Conservation (phyloP, 352 stramenopile species). For the Ophiocytium majus region DNA sequence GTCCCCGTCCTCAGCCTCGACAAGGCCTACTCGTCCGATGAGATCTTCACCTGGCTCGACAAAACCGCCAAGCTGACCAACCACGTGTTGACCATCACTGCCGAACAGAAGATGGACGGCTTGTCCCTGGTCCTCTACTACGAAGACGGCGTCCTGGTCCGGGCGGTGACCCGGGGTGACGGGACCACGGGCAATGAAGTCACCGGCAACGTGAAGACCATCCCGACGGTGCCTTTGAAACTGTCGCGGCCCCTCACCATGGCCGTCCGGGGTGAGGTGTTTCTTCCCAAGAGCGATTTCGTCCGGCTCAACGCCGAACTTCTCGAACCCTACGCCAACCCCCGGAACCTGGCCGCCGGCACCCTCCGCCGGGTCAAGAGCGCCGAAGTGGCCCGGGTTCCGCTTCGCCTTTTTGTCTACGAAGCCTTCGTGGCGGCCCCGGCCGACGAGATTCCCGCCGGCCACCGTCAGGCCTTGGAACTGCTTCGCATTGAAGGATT, state of each 20-base stretch:
- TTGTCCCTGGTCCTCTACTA: constrained; percentile 65
- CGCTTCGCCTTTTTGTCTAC: too few species aligned
- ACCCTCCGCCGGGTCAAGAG: too few species aligned
- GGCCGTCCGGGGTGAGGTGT: constrained; percentile 68
- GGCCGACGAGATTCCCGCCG: too few species aligned
- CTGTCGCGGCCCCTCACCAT: too few species aligned
- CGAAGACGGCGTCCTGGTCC: constrained; percentile 57
- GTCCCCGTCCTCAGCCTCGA: constrained; percentile 53
- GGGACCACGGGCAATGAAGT: constrained; percentile 66
- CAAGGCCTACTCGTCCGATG: constrained; percentile 20
- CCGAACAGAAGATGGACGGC: constrained; percentile 71
- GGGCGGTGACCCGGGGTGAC: constrained; percentile 67
- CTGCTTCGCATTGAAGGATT: too few species aligned
- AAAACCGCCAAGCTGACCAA: not conserved
- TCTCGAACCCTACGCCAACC: too few species aligned
- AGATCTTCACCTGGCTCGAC: constrained; percentile 14
- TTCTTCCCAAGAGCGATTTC: constrained; percentile 60
- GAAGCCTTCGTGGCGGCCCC: too few species aligned
- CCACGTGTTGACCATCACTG: too few species aligned
- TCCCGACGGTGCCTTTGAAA: too few species aligned
- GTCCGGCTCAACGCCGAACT: constrained; percentile 20
- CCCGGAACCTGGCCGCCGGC: too few species aligned
- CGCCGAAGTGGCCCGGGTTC: too few species aligned
- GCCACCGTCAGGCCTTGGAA: too few species aligned
- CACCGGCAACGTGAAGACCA: constrained; percentile 39